A percentile compares a stretch with the other conserved stretches of the same genome.
Conservation (phyloP, 495 filamentous ascomycete species). For the Aspergillus ostianus region DNA sequence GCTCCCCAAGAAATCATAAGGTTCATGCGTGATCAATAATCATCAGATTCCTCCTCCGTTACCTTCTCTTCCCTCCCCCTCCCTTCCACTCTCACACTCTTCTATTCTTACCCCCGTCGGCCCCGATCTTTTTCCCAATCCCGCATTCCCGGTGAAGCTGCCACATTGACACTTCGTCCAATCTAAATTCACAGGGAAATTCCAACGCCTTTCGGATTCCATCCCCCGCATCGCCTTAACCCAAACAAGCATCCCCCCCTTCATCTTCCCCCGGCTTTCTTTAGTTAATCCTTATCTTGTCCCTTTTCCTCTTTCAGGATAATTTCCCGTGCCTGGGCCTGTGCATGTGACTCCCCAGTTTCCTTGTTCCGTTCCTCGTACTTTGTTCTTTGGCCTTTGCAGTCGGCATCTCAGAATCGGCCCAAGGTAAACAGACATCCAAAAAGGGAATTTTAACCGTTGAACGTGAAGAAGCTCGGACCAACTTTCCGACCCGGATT, state of each 20-base stretch:
- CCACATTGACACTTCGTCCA: not conserved
- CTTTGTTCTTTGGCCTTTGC: no score
- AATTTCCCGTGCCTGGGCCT: not conserved
- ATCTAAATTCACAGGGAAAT: not conserved
- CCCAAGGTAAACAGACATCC: no score
- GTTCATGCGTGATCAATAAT: not conserved
- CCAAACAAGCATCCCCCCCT: not conserved
- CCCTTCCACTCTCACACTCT: not conserved
- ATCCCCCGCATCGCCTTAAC: conserved; percentile 8
- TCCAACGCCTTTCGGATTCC: conserved; percentile 6
- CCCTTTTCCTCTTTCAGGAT: not conserved
- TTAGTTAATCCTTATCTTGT: not conserved
- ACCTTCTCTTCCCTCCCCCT: not conserved
- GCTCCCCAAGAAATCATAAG: not conserved
- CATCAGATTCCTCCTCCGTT: not conserved
- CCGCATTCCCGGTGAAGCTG: no score
- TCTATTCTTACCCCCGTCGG: no score
- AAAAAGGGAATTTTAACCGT: not conserved
- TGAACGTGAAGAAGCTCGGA: conserved; percentile 6
- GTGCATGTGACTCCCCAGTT: no score
- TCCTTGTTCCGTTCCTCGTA: no score
- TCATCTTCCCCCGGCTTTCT: no score
- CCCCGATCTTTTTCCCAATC: no score
- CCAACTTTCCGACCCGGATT: conserved; percentile 27
- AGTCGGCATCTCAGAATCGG: no score